phyloP scores from a whole-genome alignment of 176 grass and related monocot species.

The Dendrocalamus sinicus region DNA sequence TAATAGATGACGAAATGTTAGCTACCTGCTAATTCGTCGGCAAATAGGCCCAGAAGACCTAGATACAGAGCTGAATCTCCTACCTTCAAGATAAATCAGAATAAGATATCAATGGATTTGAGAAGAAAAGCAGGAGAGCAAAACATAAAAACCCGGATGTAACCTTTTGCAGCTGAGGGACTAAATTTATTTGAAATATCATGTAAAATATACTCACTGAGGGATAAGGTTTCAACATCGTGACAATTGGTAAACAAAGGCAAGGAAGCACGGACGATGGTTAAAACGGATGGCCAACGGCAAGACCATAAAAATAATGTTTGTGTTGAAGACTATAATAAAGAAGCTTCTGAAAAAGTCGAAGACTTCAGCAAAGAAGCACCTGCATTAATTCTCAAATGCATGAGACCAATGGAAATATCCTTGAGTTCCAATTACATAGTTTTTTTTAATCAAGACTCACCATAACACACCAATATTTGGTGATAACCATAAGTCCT shows the following conservation, averaged over 20 bases:
- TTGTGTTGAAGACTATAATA: conserved; percentile 94
- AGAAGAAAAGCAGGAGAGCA: background rate
- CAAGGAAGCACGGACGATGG: conserved; percentile 90
- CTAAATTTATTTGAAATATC: conserved; percentile 36
- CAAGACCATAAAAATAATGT: conserved; percentile 92
- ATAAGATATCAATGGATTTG: conserved; percentile 36
- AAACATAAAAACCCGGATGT: conserved; percentile 5
- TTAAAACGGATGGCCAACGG: conserved; percentile 83
- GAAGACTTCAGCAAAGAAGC: conserved; percentile 98
- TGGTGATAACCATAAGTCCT: conserved; percentile 86
- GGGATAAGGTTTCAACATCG: conserved; percentile 95
- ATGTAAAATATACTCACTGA: conserved; percentile 69
- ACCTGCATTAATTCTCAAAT: conserved; percentile 70
- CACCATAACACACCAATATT: conserved; percentile 90
- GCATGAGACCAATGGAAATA: conserved; percentile 42
- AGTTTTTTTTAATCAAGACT: conserved; percentile 18
- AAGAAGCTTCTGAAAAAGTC: conserved; percentile 96
- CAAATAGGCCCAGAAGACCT: conserved; percentile 90
- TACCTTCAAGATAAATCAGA: conserved; percentile 58
- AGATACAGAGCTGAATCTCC: conserved; percentile 95
- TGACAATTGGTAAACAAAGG: conserved; percentile 80
- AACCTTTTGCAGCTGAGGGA: background rate
- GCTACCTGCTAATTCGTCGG: conserved; percentile 83
- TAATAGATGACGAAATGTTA: background rate
- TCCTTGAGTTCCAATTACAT: background rate